Evolutionary conservation across 2,329 filamentous ascomycete genomes (phyloP).

Genomic region (Ophioceras dolichostomum): DNA sequence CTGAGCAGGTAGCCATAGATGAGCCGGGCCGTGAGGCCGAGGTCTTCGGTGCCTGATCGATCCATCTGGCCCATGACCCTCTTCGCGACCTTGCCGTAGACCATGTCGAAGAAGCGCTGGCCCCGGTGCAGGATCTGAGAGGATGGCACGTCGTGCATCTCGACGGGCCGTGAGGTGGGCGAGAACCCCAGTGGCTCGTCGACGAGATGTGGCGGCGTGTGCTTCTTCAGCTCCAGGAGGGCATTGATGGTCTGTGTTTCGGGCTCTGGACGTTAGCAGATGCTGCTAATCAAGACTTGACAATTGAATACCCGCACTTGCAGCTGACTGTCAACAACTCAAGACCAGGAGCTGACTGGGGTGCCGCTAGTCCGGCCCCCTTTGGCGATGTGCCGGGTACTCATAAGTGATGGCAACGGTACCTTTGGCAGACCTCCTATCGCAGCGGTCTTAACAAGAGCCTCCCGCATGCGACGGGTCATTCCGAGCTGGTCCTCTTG

Average conservation of each 20-base stretch:
- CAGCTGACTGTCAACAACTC: no score
- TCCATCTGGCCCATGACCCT: conserved; percentile 36
- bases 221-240: conserved; percentile 28
- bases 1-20: conserved; percentile 37
- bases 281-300: no score
- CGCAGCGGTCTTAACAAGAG: conserved; percentile 32
- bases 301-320: no score
- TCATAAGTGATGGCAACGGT: no score
- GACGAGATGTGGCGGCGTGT: conserved; percentile 26
- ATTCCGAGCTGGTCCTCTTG: conserved; percentile 27
- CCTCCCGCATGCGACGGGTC: conserved; percentile 32
- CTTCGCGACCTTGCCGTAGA: conserved; percentile 36
- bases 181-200: conserved; percentile 22
- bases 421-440: conserved; percentile 39
- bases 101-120: conserved; percentile 29
- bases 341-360: no score
- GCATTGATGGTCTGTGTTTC: conserved; percentile 37
- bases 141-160: conserved; percentile 23
- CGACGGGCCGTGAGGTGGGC: conserved; percentile 23
- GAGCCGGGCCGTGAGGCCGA: conserved; percentile 32
- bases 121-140: conserved; percentile 27
- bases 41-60: conserved; percentile 33
- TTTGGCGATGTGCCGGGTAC: no score
- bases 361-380: no score
- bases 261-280: no score